Conservation (phyloP, 345 rosid genomes). For the Psidium friedrichsthalianum region DNA sequence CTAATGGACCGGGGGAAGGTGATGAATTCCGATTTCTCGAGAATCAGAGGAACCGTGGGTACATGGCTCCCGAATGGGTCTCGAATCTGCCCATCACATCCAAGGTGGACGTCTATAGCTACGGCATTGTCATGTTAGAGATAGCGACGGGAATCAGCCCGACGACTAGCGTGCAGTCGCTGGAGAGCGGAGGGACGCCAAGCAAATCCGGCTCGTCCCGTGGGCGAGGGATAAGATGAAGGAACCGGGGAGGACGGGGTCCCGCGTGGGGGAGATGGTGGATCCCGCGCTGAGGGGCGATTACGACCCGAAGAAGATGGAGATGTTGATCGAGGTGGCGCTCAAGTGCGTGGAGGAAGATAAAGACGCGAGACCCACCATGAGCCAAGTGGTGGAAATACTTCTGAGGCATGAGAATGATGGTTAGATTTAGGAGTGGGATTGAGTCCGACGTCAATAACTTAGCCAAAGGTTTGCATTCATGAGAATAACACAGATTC, state of each 20-base stretch:
- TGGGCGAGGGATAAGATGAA: conserved; percentile 16
- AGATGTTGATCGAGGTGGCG: conserved; percentile 9
- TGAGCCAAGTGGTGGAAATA: conserved; percentile 20
- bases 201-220: conserved; percentile 6
- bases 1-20: conserved; percentile 4
- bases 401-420: not conserved
- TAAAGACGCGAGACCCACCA: conserved; percentile 17
- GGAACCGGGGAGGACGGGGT: not conserved
- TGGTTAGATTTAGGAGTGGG: not conserved
- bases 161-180: not conserved
- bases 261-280: conserved; percentile 10
- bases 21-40: conserved; percentile 2
- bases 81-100: conserved; percentile 5
- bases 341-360: conserved; percentile 24
- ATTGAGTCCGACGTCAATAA: not conserved
- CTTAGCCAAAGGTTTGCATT: no score
- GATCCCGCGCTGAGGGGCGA: conserved; percentile 2
- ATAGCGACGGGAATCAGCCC: conserved; percentile 20
- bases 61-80: conserved; percentile 19
- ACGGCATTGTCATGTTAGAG: conserved; percentile 28
- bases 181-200: not conserved
- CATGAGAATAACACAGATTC: no score
- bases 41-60: conserved; percentile 18
- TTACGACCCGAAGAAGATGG: conserved; percentile 1
- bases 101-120: conserved; percentile 31